Percentiles rank a stretch among this genome's conserved stretches.
These are phyloP conservation scores for Dryadomyces sulphureus DNA, from an alignment of 2,329 filamentous ascomycete species.

Conservation along the genomic window DNA sequence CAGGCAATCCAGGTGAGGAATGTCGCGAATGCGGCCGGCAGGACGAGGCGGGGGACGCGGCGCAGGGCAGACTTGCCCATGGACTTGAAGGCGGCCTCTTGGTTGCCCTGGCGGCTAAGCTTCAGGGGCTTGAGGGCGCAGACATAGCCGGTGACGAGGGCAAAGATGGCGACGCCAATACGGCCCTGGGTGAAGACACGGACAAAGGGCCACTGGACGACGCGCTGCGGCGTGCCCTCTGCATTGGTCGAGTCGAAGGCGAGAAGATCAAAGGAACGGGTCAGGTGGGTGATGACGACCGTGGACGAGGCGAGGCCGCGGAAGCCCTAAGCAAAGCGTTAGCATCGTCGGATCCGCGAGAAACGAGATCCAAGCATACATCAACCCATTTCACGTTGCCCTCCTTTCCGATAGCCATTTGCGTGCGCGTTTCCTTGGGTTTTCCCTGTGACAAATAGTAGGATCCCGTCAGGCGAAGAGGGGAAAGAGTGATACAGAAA, in stretches of 20 bases:
- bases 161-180: slow-evolving; percentile 51
- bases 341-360: neutral
- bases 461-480: no score
- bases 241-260: slow-evolving; percentile 27
- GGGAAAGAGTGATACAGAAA: no score
- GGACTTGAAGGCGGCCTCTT: slow-evolving; percentile 34
- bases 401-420: slow-evolving; percentile 27
- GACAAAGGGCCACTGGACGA: slow-evolving; percentile 44
- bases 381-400: slow-evolving; percentile 45
- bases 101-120: slow-evolving; percentile 36
- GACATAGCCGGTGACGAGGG: slow-evolving; percentile 50
- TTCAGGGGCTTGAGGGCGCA: slow-evolving; percentile 47
- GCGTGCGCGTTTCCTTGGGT: neutral
- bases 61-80: slow-evolving; percentile 43
- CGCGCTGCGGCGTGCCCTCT: slow-evolving; percentile 27
- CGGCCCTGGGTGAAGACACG: slow-evolving; percentile 45
- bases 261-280: slow-evolving; percentile 32
- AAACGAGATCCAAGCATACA: slow-evolving; percentile 22
- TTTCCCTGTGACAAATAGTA: no score
- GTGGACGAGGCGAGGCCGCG: slow-evolving; percentile 38
- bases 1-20: slow-evolving; percentile 35
- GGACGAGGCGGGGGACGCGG: slow-evolving; percentile 40
- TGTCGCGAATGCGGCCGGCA: slow-evolving; percentile 41
- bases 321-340: slow-evolving; percentile 27
- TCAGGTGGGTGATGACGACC: slow-evolving; percentile 39